phyloP scores from a whole-genome alignment of 345 rosid genomes.

The Salix udensis region DNA sequence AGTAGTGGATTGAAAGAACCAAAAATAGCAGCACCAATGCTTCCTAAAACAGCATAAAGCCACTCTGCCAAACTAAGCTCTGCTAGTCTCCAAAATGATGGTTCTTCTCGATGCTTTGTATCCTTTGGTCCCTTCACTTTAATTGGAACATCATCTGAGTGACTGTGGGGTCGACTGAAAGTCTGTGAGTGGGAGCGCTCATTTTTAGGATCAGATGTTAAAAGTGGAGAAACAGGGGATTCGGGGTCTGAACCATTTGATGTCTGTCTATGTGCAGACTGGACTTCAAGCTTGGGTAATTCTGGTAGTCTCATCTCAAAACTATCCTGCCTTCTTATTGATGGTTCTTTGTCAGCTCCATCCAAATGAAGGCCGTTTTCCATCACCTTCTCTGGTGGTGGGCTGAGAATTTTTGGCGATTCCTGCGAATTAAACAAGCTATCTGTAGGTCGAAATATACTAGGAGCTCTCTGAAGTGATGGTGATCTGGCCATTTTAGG shows the following conservation, averaged over 20 bases:
- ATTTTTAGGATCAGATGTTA: slow-evolving; percentile 87
- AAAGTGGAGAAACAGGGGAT: slow-evolving; percentile 95
- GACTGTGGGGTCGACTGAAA: slow-evolving; percentile 87
- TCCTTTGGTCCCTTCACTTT: slow-evolving; percentile 51
- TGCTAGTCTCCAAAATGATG: slow-evolving; percentile 88
- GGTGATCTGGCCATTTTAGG: slow-evolving; percentile 87
- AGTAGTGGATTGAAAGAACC: slow-evolving; percentile 98
- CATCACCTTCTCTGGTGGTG: slow-evolving; percentile 69
- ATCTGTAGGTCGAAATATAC: slow-evolving; percentile 54
- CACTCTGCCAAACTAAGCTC: slow-evolving; percentile 96
- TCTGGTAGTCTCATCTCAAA: slow-evolving; percentile 94
- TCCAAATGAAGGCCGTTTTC: slow-evolving; percentile 68
- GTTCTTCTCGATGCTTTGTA: slow-evolving; percentile 50
- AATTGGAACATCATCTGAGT: slow-evolving; percentile 59
- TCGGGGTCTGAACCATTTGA: slow-evolving; percentile 93
- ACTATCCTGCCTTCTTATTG: slow-evolving; percentile 95
- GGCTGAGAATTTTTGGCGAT: slow-evolving; percentile 64
- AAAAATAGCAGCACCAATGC: slow-evolving; percentile 97
- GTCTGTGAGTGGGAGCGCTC: slow-evolving; percentile 98
- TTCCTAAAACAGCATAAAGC: slow-evolving; percentile 96
- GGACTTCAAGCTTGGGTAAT: slow-evolving; percentile 88
- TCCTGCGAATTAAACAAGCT: slow-evolving; percentile 55
- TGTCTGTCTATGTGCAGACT: slow-evolving; percentile 52
- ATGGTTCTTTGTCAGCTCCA: slow-evolving; percentile 72
- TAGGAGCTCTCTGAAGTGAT: slow-evolving; percentile 83